A percentile compares a stretch with the other conserved stretches of the same genome.
These are phyloP conservation scores for Lactarius evosmus DNA, from an alignment of 768 basidiomycete species.

Conservation along the genomic window DNA sequence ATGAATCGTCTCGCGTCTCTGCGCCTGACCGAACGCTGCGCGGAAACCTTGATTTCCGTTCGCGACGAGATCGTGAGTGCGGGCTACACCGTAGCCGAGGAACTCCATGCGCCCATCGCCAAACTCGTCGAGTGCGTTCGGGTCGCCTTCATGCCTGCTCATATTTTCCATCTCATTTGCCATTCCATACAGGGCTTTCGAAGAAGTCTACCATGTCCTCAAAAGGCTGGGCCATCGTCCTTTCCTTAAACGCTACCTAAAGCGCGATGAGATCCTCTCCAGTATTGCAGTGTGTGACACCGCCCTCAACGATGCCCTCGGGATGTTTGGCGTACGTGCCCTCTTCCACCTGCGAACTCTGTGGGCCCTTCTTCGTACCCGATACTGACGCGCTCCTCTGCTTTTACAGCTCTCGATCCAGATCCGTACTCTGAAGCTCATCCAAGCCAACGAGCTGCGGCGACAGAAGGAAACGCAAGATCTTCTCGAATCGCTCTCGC, in stretches of 20 bases:
- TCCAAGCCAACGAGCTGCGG: conserved; percentile 42
- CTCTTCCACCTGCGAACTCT: not conserved
- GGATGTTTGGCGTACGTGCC: conserved; percentile 51
- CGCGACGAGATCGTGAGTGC: conserved; percentile 60
- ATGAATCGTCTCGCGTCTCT: conserved; percentile 66
- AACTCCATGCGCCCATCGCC: conserved; percentile 49
- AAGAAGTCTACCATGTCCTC: conserved; percentile 48
- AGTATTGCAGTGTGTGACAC: conserved; percentile 53
- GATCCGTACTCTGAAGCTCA: conserved; percentile 51
- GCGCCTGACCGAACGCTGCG: conserved; percentile 70
- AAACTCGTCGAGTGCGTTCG: conserved; percentile 50
- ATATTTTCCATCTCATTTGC: conserved; percentile 4
- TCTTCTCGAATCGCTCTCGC: conserved; percentile 37
- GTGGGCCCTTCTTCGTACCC: not conserved
- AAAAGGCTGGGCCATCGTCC: conserved; percentile 59
- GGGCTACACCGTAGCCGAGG: conserved; percentile 47
- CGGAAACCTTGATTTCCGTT: conserved; percentile 61
- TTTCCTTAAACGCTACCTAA: conserved; percentile 75
- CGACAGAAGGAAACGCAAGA: conserved; percentile 37
- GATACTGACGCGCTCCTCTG: not conserved
- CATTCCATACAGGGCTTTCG: conserved; percentile 40
- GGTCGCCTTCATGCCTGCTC: not conserved
- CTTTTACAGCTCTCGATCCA: conserved; percentile 44
- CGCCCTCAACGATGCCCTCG: conserved; percentile 51
- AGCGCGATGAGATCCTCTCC: conserved; percentile 61